Conservation (phyloP, 306 rosid species). For the Herpetospermum pedunculosum region DNA sequence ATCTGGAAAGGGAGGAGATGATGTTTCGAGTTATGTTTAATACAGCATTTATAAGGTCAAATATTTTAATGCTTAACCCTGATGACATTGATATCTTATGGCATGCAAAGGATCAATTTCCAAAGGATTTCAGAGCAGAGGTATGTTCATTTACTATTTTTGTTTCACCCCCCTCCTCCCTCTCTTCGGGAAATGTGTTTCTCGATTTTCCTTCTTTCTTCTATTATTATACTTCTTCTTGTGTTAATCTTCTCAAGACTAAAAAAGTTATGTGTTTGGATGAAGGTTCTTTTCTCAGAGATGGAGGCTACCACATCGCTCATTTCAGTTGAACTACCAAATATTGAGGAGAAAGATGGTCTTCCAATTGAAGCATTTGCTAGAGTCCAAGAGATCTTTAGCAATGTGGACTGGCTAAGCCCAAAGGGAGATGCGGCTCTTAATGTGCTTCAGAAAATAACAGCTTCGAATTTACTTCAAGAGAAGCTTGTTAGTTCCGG, state of each 20-base stretch:
- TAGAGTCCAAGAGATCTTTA: constrained; percentile 81
- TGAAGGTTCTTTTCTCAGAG: constrained; percentile 89
- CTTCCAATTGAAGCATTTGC: constrained; percentile 92
- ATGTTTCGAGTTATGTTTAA: constrained; percentile 95
- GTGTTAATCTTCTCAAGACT: background rate
- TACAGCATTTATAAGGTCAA: constrained; percentile 91
- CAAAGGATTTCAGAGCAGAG: constrained; percentile 90
- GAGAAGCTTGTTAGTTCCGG: constrained; percentile 33
- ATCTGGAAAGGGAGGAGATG: constrained; percentile 79
- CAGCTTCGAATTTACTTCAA: constrained; percentile 37
- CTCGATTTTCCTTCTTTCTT: background rate
- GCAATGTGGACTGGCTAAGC: constrained; percentile 76
- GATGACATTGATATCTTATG: constrained; percentile 82
- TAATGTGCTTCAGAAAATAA: constrained; percentile 50
- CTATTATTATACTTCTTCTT: constrained; percentile 3
- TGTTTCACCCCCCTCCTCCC: background rate
- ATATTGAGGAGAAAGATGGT: constrained; percentile 72
- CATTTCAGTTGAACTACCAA: constrained; percentile 56
- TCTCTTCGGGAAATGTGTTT: background rate
- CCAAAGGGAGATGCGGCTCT: constrained; percentile 50
- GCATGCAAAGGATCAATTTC: constrained; percentile 68
- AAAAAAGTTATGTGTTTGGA: constrained; percentile 22
- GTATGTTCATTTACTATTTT: constrained; percentile 21
- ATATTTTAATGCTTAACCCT: constrained; percentile 90
- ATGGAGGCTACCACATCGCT: constrained; percentile 66